phyloP scores from a whole-genome alignment of 257 asterid species.

The Solanum chiquidenum region DNA sequence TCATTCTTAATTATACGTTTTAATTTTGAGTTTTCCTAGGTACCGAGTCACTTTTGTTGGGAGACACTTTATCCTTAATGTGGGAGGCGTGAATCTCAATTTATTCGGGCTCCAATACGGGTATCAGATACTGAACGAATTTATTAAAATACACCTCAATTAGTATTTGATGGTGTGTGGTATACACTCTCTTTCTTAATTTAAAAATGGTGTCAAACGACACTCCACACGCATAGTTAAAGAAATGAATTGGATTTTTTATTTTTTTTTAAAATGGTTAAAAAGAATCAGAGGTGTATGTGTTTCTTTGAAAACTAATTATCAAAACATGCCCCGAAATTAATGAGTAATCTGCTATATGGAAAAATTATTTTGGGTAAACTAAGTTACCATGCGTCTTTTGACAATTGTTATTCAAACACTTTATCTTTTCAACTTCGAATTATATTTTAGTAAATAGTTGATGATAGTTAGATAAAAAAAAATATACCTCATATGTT shows the following conservation, averaged over 20 bases:
- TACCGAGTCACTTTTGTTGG: not conserved
- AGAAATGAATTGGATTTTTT: not conserved
- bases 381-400: not conserved
- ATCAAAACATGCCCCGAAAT: not conserved
- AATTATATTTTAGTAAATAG: not conserved
- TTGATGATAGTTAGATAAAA: not conserved
- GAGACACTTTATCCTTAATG: not conserved
- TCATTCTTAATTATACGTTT: no score
- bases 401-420: not conserved
- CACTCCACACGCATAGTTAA: not conserved
- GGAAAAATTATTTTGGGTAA: not conserved
- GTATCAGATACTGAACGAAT: not conserved
- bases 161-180: not conserved
- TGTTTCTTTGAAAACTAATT: not conserved
- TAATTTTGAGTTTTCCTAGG: not conserved
- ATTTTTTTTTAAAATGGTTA: not conserved
- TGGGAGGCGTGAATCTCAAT: not conserved
- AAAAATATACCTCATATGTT: not conserved
- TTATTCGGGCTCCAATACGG: not conserved
- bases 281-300: not conserved
- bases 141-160: not conserved
- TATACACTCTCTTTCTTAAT: not conserved
- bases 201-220: not conserved
- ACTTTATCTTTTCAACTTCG: not conserved
- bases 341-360: not conserved